Evolutionary conservation across 139 green algal species (phyloP).

Genomic region (Spirogloea muscicola): DNA sequence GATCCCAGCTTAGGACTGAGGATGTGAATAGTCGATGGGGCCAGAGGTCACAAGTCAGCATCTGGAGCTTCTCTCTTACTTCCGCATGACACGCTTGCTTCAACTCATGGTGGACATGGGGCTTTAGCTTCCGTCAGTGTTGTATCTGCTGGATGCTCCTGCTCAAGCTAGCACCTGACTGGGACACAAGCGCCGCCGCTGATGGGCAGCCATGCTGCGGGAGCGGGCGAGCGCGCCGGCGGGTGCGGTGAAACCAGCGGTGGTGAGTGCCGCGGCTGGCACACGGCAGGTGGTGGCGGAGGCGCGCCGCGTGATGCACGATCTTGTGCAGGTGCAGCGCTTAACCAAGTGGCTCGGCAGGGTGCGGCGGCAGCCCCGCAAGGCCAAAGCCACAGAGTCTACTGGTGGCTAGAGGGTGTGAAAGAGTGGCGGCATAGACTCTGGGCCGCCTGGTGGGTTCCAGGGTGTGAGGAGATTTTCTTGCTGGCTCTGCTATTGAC

Average conservation of each 20-base stretch:
- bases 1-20: not conserved
- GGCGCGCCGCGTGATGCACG: too few species aligned
- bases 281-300: not conserved
- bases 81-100: not conserved
- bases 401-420: too few species aligned
- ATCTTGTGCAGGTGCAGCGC: too few species aligned
- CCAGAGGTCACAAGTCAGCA: not conserved
- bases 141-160: not conserved
- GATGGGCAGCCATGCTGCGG: constrained; percentile 1
- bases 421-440: too few species aligned
- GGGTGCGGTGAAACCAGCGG: not conserved
- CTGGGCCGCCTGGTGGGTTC: too few species aligned
- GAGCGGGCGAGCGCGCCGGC: constrained; percentile 8
- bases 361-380: too few species aligned
- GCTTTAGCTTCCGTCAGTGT: not conserved
- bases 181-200: not conserved
- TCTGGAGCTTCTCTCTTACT: not conserved
- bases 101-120: not conserved
- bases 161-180: not conserved
- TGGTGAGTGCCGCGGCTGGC: not conserved
- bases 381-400: too few species aligned
- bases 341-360: too few species aligned
- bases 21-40: not conserved
- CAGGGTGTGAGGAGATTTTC: too few species aligned
- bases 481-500: too few species aligned